Base-by-base conservation (phyloP, 805 yeast genomes). In the Myxozyma lipomycoides region DNA sequence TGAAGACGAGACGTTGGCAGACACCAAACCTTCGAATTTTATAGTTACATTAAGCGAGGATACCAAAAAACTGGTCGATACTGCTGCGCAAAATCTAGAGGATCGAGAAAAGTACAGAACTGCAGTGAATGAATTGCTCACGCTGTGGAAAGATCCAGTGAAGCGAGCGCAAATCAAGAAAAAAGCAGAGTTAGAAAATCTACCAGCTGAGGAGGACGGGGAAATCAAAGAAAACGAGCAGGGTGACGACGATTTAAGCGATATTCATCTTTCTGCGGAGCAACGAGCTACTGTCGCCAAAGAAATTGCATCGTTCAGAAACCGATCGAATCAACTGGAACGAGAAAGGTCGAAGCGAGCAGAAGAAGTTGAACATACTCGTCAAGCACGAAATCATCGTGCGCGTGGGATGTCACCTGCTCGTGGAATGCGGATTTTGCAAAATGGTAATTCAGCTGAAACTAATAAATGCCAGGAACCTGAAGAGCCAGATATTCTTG, bases 171-270 rank as follows among this genome's bases (percentile, higher is more conserved):
- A 46, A 23, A 37, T 28, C 7, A 38, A 44, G 9, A 35, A 37
- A 21, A 43, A 18, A 9, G 35, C 48, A 23, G 38, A 35, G 18
- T 6, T 35, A 7, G 19, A 45, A 18, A 23, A 45, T n/a, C 23
- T 36, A 22, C 17, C 26, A 18, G 43, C 19, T 17, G 36, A 17
- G 5, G 48, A 37, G 18, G 9, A 37, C 18, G 24, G 46, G 43
- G 37, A 17, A 17, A 35, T 38, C 2, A 36, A 22, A n/a, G 28
- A 43, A 10, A 23, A 24, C 15, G 44, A 36, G 15, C 30, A 34
- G 24, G 51, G 46, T n/a, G 60, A 56, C 19, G 61, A 56, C 9
- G 61, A 52, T 9, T 40, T 58, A n/a, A 51, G 47, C n/a, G 61
- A 51, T 26, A 25, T 58, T n/a, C 32, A 7, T 9, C 12, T 28